Evolutionary conservation across 495 filamentous ascomycete species (phyloP).

Genomic region (Lepidopterella palustris): DNA sequence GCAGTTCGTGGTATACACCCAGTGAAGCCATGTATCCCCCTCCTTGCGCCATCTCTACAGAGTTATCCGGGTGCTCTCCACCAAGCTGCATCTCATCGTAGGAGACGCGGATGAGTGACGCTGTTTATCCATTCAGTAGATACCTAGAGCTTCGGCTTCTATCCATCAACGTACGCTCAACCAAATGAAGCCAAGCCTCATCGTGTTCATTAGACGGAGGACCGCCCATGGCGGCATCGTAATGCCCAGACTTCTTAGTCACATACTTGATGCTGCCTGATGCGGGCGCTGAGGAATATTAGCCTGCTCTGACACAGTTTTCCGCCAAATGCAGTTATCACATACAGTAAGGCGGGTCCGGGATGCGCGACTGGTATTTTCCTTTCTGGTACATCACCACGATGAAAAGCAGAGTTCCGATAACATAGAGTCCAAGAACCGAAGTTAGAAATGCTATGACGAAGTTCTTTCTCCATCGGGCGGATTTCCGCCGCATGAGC

Average conservation of each 20-base stretch:
- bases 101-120: not conserved
- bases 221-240: conserved; percentile 1
- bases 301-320: not conserved
- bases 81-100: conserved; percentile 7
- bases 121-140: too few species aligned
- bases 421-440: too few species aligned
- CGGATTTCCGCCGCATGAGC: too few species aligned
- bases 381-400: too few species aligned
- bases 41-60: conserved; percentile 1
- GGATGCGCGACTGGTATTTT: not conserved
- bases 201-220: conserved; percentile 6
- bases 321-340: not conserved
- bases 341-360: conserved; percentile 4
- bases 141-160: too few species aligned
- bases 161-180: not conserved
- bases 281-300: not conserved
- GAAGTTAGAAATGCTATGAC: too few species aligned
- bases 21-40: conserved; percentile 8
- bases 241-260: conserved; percentile 6
- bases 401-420: too few species aligned
- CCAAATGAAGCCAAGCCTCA: conserved; percentile 4
- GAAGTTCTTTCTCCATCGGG: too few species aligned
- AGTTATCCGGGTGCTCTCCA: conserved; percentile 1
- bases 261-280: not conserved
- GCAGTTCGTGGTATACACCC: conserved; percentile 10